Conservation (phyloP, 208 protist species). For the Porcisia hertigi region DNA sequence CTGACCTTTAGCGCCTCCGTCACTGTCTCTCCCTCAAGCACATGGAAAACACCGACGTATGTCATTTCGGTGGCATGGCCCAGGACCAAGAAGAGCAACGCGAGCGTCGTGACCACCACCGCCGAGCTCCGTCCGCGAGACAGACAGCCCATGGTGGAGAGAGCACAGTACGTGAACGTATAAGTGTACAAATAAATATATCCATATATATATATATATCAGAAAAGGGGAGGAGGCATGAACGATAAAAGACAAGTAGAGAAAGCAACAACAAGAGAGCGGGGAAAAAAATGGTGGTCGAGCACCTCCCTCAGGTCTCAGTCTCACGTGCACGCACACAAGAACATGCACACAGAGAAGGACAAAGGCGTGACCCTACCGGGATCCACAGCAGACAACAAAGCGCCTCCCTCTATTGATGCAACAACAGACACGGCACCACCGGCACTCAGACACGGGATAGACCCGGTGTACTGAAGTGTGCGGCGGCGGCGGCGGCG, state of each 20-base stretch:
- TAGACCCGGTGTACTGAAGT: not conserved
- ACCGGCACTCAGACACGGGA: not conserved
- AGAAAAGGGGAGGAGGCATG: not conserved
- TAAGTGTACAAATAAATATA: not conserved
- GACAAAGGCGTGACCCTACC: not conserved
- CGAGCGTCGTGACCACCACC: conserved; percentile 18
- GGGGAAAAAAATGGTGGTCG: not conserved
- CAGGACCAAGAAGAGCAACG: conserved; percentile 12
- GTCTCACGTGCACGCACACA: not conserved
- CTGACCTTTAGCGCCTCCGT: conserved; percentile 8
- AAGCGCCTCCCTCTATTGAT: not conserved
- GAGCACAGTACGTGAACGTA: not conserved
- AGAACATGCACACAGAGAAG: not conserved
- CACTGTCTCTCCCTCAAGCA: conserved; percentile 31
- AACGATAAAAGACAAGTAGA: not conserved
- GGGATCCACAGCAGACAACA: not conserved
- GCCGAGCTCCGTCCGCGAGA: not conserved
- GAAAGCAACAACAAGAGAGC: not conserved
- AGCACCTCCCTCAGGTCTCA: not conserved
- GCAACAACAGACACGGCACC: not conserved
- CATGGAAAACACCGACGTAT: conserved; percentile 38
- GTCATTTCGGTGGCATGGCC: conserved; percentile 19
- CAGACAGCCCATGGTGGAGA: not conserved
- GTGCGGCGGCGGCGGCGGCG: not conserved
- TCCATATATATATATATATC: not conserved